These are phyloP conservation scores for Xylaria telfairii DNA, from an alignment of 495 filamentous ascomycete species.

Conservation along the genomic window DNA sequence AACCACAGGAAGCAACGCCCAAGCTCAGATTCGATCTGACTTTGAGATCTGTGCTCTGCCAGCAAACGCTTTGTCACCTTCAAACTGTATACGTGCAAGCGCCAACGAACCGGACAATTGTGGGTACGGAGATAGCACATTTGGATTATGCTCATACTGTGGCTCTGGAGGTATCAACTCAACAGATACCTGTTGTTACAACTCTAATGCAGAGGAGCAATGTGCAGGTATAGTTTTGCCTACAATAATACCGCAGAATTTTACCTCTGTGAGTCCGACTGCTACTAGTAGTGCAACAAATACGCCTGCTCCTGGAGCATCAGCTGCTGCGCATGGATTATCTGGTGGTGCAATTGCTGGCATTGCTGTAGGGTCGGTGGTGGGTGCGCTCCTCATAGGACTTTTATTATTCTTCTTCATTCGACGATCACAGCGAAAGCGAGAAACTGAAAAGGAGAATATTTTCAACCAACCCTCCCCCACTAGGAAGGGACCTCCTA, in stretches of 20 bases:
- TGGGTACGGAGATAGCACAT: constrained; percentile 80
- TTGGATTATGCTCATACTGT: constrained; percentile 89
- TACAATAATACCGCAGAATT: constrained; percentile 70
- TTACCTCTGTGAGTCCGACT: constrained; percentile 60
- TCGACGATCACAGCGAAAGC: constrained; percentile 63
- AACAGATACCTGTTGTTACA: constrained; percentile 94
- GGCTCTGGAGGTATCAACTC: constrained; percentile 80
- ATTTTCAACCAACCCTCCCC: constrained; percentile 89
- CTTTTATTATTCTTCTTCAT: constrained; percentile 67
- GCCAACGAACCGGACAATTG: constrained; percentile 87
- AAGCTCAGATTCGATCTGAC: constrained; percentile 85
- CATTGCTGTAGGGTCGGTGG: constrained; percentile 81
- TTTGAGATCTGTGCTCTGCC: constrained; percentile 89
- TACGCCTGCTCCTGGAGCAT: constrained; percentile 42
- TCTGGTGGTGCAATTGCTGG: constrained; percentile 89
- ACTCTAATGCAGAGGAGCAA: constrained; percentile 70
- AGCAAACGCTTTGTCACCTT: constrained; percentile 71
- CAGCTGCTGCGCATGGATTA: constrained; percentile 55
- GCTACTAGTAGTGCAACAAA: constrained; percentile 51
- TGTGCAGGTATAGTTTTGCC: constrained; percentile 80
- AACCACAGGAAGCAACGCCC: constrained; percentile 64
- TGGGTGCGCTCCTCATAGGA: constrained; percentile 70
- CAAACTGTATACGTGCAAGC: constrained; percentile 74
- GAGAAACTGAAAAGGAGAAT: constrained; percentile 64
- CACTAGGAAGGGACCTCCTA: constrained; percentile 60